Conservation (phyloP, 2,329 filamentous ascomycete genomes). For the Xylaria digitata region DNA sequence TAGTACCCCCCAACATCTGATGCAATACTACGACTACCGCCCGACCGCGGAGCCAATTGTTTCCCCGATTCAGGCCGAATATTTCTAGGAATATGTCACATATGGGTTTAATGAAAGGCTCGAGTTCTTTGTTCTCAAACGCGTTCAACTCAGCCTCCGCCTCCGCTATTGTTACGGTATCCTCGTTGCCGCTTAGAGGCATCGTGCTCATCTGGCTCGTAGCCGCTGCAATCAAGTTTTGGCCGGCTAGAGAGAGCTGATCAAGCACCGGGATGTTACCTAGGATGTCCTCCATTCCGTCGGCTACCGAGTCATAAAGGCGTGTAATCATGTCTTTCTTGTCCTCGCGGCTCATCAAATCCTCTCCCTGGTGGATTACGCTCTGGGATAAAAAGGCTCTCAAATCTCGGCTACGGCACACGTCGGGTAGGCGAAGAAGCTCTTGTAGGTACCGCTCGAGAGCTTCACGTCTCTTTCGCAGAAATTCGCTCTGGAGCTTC, state of each 20-base stretch:
- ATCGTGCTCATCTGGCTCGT: constrained; percentile 71
- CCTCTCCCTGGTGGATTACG: constrained; percentile 74
- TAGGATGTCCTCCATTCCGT: constrained; percentile 97
- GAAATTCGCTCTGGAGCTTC: constrained; percentile 95
- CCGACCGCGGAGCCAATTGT: constrained; percentile 95
- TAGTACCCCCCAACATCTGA: constrained; percentile 93
- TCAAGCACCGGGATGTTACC: constrained; percentile 96
- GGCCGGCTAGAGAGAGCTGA: constrained; percentile 90
- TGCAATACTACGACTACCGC: constrained; percentile 97
- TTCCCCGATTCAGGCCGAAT: constrained; percentile 93
- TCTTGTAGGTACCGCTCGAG: constrained; percentile 87
- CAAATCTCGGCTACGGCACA: constrained; percentile 92
- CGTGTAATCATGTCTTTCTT: constrained; percentile 91
- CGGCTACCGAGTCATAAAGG: constrained; percentile 95
- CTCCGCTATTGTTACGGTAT: constrained; percentile 70
- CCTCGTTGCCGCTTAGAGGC: constrained; percentile 64
- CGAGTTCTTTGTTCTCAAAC: constrained; percentile 88
- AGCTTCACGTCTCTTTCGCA: constrained; percentile 85
- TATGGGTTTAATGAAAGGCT: constrained; percentile 98
- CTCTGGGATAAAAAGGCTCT: constrained; percentile 93
- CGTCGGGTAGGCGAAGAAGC: constrained; percentile 86
- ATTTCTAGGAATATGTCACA: constrained; percentile 97
- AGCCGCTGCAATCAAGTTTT: constrained; percentile 86
- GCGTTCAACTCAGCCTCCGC: constrained; percentile 94
- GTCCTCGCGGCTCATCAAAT: constrained; percentile 68